Evolutionary conservation across 108 stramenopile genomes (phyloP).

Genomic region (Cyclotella baltica): DNA sequence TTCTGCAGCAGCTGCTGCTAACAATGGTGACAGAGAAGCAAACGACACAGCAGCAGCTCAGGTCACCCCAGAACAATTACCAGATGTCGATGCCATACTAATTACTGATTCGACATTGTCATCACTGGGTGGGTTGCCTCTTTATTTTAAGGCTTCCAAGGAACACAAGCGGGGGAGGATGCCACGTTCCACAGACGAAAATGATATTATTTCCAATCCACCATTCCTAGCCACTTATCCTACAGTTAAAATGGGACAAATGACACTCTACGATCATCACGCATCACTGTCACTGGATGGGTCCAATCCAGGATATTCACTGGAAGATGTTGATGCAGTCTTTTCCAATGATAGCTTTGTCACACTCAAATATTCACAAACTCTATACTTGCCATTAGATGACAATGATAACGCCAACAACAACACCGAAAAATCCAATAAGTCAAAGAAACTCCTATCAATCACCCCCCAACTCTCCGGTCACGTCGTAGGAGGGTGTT

Average conservation of each 20-base stretch:
- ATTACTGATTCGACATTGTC: constrained; percentile 78
- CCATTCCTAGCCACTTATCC: constrained; percentile 95
- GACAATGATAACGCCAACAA: constrained; percentile 5
- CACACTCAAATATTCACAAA: constrained; percentile 93
- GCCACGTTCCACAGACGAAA: constrained; percentile 41
- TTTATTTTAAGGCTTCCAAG: constrained; percentile 48
- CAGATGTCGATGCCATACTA: constrained; percentile 70
- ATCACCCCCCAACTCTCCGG: constrained; percentile 87
- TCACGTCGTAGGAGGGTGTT: constrained; percentile 91
- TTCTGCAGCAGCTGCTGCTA: neutral
- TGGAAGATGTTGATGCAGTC: constrained; percentile 91
- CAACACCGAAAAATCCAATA: neutral
- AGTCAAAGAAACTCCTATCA: constrained; percentile 44
- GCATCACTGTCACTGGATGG: constrained; percentile 81
- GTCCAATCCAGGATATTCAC: constrained; percentile 68
- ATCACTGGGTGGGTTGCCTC: constrained; percentile 55
- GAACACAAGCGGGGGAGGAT: constrained; percentile 27
- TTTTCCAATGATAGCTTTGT: constrained; percentile 62
- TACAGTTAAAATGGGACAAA: constrained; percentile 96
- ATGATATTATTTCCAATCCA: constrained; percentile 37
- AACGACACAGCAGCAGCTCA: neutral
- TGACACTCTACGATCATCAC: constrained; percentile 95
- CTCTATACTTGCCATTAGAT: constrained; percentile 58
- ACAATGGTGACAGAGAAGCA: neutral
- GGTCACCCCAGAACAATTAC: constrained; percentile 49